Base-by-base conservation (phyloP, 495 filamentous ascomycete species). In the Podospora pseudoanserina region DNA sequence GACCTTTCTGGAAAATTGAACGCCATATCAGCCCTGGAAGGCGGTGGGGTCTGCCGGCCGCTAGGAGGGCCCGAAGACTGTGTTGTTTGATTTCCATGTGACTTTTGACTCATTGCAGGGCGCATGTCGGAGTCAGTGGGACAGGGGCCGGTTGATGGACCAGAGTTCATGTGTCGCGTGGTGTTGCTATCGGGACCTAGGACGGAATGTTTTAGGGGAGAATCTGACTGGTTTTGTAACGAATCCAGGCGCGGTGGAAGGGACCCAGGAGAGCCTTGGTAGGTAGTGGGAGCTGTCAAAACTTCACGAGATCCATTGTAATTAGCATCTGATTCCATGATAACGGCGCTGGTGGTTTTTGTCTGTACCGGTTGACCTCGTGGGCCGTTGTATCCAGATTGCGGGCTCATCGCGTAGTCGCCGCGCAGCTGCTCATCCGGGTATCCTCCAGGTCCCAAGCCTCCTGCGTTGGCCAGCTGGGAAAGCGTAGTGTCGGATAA, bases 401-500 rank as follows among this genome's bases (percentile, higher is more conserved):
- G 39, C 30, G 65, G 61, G 65, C 66, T 66, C 39, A 63, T 60
- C 66, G 65, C 68, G 63, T 73, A 73, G 68, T 73, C 76, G 68
- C 68, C 78, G 71, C 70, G 73, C 68, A 69, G 66, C 5, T 65
- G 65, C 64, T 71, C 71, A 53, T 73, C 67, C 18, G 68, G 26
- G 30, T 72, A 71, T 28, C 63, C 63, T n/a, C 72, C 73, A 9
- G 72, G 75, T 34, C 34, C 67, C 68, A 86, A 72, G 20, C 82
- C 85, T 18, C 86, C 86, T 54, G 90, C 90, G 55, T 87, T 89
- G 34, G 86, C 85, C 62, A 97, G 74, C 73, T 96, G 92, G 2
- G 88, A 83, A 9, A 97, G 82, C 18, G 94, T 97, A 4, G 87
- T 89, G 66, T 86, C 82, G 26, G 94, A 96, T 78, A 97, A 87